Percentiles rank a stretch among this genome's conserved stretches.
Conservation (phyloP, 1,284 basidiomycete genomes). For the Cryptococcus sp. region DNA sequence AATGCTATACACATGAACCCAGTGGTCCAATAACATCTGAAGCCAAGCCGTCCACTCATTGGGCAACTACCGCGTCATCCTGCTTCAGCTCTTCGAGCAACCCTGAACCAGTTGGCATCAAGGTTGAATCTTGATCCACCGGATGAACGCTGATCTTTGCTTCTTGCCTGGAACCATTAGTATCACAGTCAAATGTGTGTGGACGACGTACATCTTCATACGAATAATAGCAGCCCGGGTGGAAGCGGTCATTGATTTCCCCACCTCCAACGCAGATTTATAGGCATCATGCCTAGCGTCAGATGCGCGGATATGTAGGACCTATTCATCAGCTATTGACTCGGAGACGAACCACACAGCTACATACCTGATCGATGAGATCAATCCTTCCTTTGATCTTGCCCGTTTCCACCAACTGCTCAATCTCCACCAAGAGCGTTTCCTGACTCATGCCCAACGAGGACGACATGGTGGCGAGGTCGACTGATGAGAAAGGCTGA, state of each 20-base stretch:
- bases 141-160: neutral
- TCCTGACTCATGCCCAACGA: constrained; percentile 25
- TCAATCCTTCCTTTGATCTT: constrained; percentile 36
- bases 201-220: constrained; percentile 33
- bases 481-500: constrained; percentile 33
- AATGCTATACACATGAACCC: too few species aligned
- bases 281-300: constrained; percentile 30
- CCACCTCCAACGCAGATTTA: constrained; percentile 16
- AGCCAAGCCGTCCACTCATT: too few species aligned
- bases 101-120: too few species aligned
- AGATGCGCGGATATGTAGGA: constrained; percentile 19
- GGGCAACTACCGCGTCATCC: too few species aligned
- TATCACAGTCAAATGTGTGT: neutral
- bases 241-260: constrained; percentile 15
- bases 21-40: too few species aligned
- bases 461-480: constrained; percentile 31
- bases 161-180: neutral
- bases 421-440: constrained; percentile 25
- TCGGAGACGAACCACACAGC: neutral
- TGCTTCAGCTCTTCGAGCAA: too few species aligned
- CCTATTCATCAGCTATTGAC: constrained; percentile 8
- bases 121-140: too few species aligned
- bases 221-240: constrained; percentile 26
- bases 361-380: constrained; percentile 36
- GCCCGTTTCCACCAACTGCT: constrained; percentile 22